Base-by-base conservation (phyloP, 768 basidiomycete genomes). In the Lactarius quietus region DNA sequence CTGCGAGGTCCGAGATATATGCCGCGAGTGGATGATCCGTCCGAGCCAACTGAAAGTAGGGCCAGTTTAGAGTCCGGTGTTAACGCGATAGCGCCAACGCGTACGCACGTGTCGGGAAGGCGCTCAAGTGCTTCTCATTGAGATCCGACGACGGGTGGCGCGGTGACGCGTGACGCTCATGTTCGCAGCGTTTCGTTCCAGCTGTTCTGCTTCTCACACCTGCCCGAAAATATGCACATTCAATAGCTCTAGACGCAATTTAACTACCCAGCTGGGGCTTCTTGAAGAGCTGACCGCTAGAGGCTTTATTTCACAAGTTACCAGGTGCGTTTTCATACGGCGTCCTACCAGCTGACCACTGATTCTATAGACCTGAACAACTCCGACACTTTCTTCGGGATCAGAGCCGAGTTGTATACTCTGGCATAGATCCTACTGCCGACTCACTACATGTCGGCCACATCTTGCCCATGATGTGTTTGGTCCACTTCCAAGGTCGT, bases 361-460 rank as follows among this genome's bases (percentile, higher is more conserved):
- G 36, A 29, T n/a, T 6, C 38, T 31, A 33, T 29, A 70, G 69
- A 39, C 68, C 65, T 36, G 70, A 69, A 48, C 61, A 62, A 36
- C 64, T 71, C 17, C 53, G 48, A 23, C 36, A 12, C 38, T 66
- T 59, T 31, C 65, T 71, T 38, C 52, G 48, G 28, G 39, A 57
- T 23, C 54, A 59, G 18, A 62, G 57, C 85, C 83, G 69, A 84
- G 61, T 84, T 0, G 82, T 93, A 20, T 99, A 99, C 73, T 82
- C 86, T 5, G 97, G 97, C 39, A 83, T 98, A 48, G 97, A 99
- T 73, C 97, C 97, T 17, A 94, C 96, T 2, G 94, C 95, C 5
- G 79, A 77, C 29, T 90, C 93, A 1, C 80, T 99, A 20, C 97
- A 99, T 74, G 90, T 94, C 61, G 97, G 97, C 4, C 95, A 99